These are phyloP conservation scores for Abrus pulchellus DNA, from an alignment of 306 rosid species.

Conservation along the genomic window DNA sequence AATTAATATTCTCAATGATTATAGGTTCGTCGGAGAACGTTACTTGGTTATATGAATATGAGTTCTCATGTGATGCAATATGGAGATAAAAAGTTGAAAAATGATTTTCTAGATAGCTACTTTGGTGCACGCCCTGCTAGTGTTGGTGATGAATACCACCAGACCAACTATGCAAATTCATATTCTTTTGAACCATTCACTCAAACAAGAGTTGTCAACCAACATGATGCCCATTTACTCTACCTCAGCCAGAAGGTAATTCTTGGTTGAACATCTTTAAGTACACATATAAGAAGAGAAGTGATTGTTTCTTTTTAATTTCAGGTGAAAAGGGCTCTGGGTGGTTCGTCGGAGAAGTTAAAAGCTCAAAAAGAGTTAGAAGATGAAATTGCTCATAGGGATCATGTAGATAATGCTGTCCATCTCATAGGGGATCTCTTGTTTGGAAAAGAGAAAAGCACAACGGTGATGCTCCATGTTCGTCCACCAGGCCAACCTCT, in stretches of 20 bases:
- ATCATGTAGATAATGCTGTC: conserved; percentile 50
- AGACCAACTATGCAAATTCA: not conserved
- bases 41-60: accelerated
- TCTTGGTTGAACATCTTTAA: not conserved
- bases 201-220: conserved; percentile 43
- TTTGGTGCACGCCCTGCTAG: conserved; percentile 51
- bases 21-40: conserved; percentile 63
- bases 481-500: conserved; percentile 62
- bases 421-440: conserved; percentile 52
- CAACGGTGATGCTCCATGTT: conserved; percentile 43
- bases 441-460: conserved; percentile 55
- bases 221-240: conserved; percentile 59
- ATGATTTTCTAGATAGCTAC: conserved; percentile 48
- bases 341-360: conserved; percentile 48
- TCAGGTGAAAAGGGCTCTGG: conserved; percentile 56
- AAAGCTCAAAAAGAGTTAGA: conserved; percentile 55
- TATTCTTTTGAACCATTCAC: conserved; percentile 4
- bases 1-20: not conserved
- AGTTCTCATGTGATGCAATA: conserved; percentile 70
- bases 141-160: not conserved
- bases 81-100: conserved; percentile 50
- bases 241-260: conserved; percentile 59
- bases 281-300: not conserved
- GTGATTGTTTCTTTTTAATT: not conserved
- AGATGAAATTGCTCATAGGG: conserved; percentile 51